Conservation (phyloP, 2,329 filamentous ascomycete genomes). For the Raffaelea deltoideospora region DNA sequence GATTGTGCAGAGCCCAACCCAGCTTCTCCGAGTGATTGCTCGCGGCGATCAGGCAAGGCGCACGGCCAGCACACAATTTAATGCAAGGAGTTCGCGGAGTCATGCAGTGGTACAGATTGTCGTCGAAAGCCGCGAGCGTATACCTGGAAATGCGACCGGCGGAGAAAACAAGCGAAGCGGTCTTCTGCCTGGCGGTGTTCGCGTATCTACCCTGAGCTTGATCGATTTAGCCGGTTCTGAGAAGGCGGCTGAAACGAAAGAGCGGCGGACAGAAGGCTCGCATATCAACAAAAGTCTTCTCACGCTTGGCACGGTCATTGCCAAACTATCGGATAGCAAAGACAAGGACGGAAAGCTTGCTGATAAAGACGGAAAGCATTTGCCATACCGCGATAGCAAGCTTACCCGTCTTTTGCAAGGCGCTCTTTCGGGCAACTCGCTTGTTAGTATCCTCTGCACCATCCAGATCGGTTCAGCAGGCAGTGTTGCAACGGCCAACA, state of each 20-base stretch:
- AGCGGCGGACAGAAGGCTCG: conserved; percentile 82
- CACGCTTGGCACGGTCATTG: conserved; percentile 89
- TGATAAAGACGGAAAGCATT: conserved; percentile 79
- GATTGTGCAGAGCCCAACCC: conserved; percentile 94
- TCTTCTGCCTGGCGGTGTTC: conserved; percentile 71
- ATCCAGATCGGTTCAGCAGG: conserved; percentile 75
- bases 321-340: conserved; percentile 76
- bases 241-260: conserved; percentile 88
- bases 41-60: conserved; percentile 81
- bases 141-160: conserved; percentile 34
- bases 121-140: conserved; percentile 85
- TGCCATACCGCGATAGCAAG: conserved; percentile 96
- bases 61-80: conserved; percentile 93
- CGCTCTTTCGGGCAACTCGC: conserved; percentile 79
- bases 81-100: conserved; percentile 88
- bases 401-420: conserved; percentile 84
- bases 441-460: conserved; percentile 95
- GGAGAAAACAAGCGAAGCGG: conserved; percentile 51
- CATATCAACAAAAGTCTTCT: conserved; percentile 98
- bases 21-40: conserved; percentile 86
- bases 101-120: conserved; percentile 98
- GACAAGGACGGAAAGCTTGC: conserved; percentile 58
- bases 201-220: conserved; percentile 85
- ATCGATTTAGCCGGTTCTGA: conserved; percentile 96
- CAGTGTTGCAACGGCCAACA: conserved; percentile 53